Evolutionary conservation across 2,329 filamentous ascomycete genomes (phyloP), one percentile per base, ranked within the genome.

Genomic region (Penicillium sp.): DNA sequence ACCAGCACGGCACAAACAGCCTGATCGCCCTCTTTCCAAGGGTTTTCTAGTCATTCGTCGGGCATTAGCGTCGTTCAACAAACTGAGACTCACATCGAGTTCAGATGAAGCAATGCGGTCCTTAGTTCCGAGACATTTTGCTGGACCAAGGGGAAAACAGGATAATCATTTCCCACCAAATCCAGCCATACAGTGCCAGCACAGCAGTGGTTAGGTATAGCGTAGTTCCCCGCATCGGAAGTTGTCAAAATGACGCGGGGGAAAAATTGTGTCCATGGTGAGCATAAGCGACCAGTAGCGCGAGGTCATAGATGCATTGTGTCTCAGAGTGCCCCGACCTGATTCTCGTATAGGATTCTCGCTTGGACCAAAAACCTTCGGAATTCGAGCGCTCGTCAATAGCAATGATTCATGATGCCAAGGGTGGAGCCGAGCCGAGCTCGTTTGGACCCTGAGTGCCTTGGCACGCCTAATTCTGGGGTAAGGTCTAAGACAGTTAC

Each of bases 401-500:
- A 22, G 19, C 37, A 22, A 43, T 49, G 26, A 60, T 57, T 54
- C 47, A 56, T 13, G 39, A 19, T 22, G 58, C 51, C 58, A 57
- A 59, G 50, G 8, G 31, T 29, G 49, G 37, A 29, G 14, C 11
- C n/a, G 46, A 39, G 21, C 50, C 9, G 37, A 22, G 48, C 21
- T 43, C 37, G 35, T 44, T 54, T 31, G 24, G 27, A 42, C 42
- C 55, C 51, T 57, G 46, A 42, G 26, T 31, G 26, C 35, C 10
- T 29, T 35, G 26, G 43, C 39, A 43, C 37, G 33, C 51, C 39
- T 24, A 33, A 44, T 52, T 57, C 54, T 49, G 63, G 50, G 57
- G 50, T 52, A 57, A 44, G 45, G 24, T 35, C 21, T 61, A 52
- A 64, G 61, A 65, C 61, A 65, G 61, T 65, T 66, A 63, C 62